These are phyloP conservation scores for Casuarina cunninghamiana DNA, from an alignment of 306 rosid species.

Conservation along the genomic window DNA sequence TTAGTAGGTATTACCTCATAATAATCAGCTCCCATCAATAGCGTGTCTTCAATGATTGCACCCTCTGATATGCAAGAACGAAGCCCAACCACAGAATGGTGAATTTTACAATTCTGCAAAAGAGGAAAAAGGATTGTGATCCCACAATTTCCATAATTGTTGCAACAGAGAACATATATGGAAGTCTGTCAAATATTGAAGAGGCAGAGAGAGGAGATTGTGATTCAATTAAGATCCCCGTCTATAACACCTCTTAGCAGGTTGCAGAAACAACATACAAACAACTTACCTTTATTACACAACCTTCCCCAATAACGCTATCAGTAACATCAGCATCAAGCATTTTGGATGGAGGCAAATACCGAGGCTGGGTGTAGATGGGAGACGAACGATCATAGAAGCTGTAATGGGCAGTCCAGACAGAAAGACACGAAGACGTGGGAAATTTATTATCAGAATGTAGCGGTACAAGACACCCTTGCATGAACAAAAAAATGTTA, in stretches of 20 bases:
- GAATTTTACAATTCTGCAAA: conserved; percentile 90
- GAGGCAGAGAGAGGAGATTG: conserved; percentile 3
- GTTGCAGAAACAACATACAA: conserved; percentile 11
- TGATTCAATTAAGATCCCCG: conserved; percentile 1
- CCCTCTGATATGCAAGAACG: conserved; percentile 97
- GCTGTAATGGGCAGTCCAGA: conserved; percentile 43
- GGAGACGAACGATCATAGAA: conserved; percentile 99
- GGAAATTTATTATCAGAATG: conserved; percentile 12
- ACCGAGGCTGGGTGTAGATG: conserved; percentile 98
- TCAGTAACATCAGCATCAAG: conserved; percentile 98
- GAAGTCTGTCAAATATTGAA: background rate
- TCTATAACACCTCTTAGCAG: conserved; percentile 2
- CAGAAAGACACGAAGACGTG: conserved; percentile 4
- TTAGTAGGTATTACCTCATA: conserved; percentile 66
- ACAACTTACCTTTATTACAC: conserved; percentile 82
- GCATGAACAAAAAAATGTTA: conserved; percentile 4
- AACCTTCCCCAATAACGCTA: conserved; percentile 97
- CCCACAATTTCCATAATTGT: background rate
- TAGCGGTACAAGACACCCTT: conserved; percentile 17
- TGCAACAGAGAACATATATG: background rate
- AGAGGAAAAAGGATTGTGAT: conserved; percentile 23
- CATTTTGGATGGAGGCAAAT: conserved; percentile 98
- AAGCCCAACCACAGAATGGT: conserved; percentile 91
- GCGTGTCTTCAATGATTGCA: conserved; percentile 88
- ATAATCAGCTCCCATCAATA: conserved; percentile 98